Evolutionary conservation across 2,329 filamentous ascomycete species (phyloP).

Genomic region (Phoma sp.): DNA sequence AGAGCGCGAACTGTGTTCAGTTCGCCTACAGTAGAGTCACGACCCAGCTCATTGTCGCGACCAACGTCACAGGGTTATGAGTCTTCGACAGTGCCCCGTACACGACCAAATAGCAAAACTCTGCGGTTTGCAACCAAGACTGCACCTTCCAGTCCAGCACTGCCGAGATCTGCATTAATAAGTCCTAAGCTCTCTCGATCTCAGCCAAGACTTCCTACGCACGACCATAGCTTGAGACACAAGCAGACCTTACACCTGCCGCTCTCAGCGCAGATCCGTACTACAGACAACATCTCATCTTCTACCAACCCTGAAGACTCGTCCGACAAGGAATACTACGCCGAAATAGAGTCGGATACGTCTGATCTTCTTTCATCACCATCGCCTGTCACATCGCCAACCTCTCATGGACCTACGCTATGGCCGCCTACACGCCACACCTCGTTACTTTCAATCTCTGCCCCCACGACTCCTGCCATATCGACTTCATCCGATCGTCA

Average conservation of each 20-base stretch:
- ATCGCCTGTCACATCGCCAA: slow-evolving; percentile 37
- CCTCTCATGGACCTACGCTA: slow-evolving; percentile 22
- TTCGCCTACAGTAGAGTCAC: slow-evolving; percentile 61
- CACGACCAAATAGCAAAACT: slow-evolving; percentile 29
- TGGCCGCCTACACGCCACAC: slow-evolving; percentile 38
- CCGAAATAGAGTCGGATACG: slow-evolving; percentile 40
- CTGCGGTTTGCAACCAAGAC: slow-evolving; percentile 28
- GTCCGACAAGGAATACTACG: slow-evolving; percentile 42
- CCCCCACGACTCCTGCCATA: slow-evolving; percentile 34
- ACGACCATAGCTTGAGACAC: neutral
- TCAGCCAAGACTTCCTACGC: slow-evolving; percentile 15
- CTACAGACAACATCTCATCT: slow-evolving; percentile 34
- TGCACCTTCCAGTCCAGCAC: slow-evolving; percentile 27
- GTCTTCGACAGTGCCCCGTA: slow-evolving; percentile 16
- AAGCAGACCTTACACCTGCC: slow-evolving; percentile 6
- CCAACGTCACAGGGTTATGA: slow-evolving; percentile 38
- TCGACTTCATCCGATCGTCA: slow-evolving; percentile 25
- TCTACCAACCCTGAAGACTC: slow-evolving; percentile 37
- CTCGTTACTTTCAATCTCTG: slow-evolving; percentile 31
- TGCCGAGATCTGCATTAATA: slow-evolving; percentile 23
- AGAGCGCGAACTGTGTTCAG: slow-evolving; percentile 73
- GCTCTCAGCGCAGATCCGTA: neutral
- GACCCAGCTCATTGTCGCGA: slow-evolving; percentile 31
- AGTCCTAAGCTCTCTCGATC: slow-evolving; percentile 26
- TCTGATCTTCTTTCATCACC: slow-evolving; percentile 42